These are phyloP conservation scores for Stylosanthes scabra DNA, from an alignment of 331 rosid species.

Conservation along the genomic window DNA sequence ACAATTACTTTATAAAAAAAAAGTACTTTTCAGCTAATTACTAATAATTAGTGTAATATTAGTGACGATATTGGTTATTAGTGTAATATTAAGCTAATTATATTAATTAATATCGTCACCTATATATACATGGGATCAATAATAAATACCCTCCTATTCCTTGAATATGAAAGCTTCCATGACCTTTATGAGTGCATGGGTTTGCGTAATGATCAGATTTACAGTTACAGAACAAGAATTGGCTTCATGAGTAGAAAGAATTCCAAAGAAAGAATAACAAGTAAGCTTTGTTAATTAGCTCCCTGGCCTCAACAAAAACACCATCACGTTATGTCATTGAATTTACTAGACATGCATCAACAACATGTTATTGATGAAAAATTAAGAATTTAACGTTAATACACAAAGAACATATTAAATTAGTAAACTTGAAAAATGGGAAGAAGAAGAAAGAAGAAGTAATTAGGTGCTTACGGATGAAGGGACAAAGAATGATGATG, in stretches of 20 bases:
- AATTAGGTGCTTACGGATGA: constrained; percentile 66
- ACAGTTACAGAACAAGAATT: constrained; percentile 2
- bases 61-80: background rate
- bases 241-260: background rate
- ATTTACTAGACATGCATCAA: background rate
- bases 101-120: background rate
- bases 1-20: no score
- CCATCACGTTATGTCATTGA: background rate
- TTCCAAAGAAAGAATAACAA: background rate
- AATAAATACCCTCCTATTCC: background rate
- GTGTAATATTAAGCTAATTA: background rate
- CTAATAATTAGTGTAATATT: no score
- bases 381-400: background rate
- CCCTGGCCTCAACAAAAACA: no score
- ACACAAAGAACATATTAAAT: constrained; percentile 15
- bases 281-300: no score
- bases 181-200: constrained; percentile 2
- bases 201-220: constrained; percentile 6
- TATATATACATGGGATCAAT: background rate
- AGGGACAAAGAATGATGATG: constrained; percentile 81
- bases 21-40: no score
- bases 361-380: background rate
- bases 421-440: background rate
- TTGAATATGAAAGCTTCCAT: background rate
- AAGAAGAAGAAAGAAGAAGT: background rate